phyloP scores from a whole-genome alignment of 768 basidiomycete genomes.

The Phylloporus arenicola region DNA sequence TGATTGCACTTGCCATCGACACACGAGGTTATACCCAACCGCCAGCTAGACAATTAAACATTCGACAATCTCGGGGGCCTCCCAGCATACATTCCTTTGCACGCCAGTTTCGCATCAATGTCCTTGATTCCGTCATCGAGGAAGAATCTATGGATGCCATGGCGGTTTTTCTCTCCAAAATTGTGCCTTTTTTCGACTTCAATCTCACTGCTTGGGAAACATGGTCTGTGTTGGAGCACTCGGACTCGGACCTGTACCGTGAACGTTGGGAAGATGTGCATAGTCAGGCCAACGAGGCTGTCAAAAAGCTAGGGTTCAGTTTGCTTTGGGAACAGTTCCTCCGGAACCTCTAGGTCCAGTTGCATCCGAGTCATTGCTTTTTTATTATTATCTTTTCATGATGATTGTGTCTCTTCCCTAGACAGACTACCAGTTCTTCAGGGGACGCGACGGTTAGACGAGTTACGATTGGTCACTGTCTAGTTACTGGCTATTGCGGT shows the following conservation, averaged over 20 bases:
- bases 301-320: no score
- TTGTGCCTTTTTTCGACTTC: not conserved
- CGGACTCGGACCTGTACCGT: not conserved
- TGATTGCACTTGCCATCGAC: slow-evolving; percentile 1
- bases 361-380: no score
- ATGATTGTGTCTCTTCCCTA: no score
- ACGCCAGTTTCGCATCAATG: not conserved
- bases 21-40: not conserved
- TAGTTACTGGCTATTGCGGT: no score
- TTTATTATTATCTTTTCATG: no score
- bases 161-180: slow-evolving; percentile 1
- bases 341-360: not conserved
- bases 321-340: no score
- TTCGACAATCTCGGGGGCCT: no score
- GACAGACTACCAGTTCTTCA: no score
- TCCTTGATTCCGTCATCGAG: slow-evolving; percentile 3
- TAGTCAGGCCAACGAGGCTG: no score
- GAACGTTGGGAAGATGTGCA: not conserved
- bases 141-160: not conserved
- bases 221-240: not conserved
- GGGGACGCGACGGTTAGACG: no score
- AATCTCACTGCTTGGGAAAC: not conserved
- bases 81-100: not conserved
- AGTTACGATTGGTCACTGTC: no score
- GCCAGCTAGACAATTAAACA: not conserved